These are phyloP conservation scores for Capsicum pubescens DNA, from an alignment of 257 asterid species.

Conservation along the genomic window DNA sequence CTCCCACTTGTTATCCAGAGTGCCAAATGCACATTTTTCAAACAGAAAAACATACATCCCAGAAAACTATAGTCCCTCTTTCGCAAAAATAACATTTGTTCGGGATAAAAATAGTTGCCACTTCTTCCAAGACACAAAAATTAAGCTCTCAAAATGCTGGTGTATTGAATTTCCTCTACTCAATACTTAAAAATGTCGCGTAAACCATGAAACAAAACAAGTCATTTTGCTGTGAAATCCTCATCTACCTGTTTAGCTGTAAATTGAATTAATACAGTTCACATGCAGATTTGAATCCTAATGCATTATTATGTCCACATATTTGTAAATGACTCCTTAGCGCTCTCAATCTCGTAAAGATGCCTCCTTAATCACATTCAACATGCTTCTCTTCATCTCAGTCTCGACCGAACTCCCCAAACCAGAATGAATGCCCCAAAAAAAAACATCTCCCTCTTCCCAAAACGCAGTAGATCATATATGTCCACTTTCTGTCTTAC, in stretches of 20 bases:
- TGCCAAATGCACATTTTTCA: not conserved
- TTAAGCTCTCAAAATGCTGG: not conserved
- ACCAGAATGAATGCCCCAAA: not conserved
- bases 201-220: constrained; percentile 9
- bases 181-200: not conserved
- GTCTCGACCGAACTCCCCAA: not conserved
- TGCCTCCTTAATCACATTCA: not conserved
- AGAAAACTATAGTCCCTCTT: not conserved
- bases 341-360: not conserved
- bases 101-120: too few species aligned
- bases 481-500: not conserved
- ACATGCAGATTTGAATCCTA: not conserved
- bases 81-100: too few species aligned
- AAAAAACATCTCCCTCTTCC: not conserved
- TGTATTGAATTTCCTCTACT: not conserved
- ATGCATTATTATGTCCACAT: not conserved
- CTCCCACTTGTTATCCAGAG: constrained; percentile 1
- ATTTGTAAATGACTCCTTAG: not conserved
- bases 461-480: not conserved
- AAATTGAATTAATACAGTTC: not conserved
- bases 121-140: not conserved
- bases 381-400: not conserved
- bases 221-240: not conserved
- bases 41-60: not conserved
- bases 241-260: not conserved